Evolutionary conservation across 2,329 filamentous ascomycete species (phyloP), one percentile per base, ranked within the genome.

Genomic region (Westerdykella aurantiaca): DNA sequence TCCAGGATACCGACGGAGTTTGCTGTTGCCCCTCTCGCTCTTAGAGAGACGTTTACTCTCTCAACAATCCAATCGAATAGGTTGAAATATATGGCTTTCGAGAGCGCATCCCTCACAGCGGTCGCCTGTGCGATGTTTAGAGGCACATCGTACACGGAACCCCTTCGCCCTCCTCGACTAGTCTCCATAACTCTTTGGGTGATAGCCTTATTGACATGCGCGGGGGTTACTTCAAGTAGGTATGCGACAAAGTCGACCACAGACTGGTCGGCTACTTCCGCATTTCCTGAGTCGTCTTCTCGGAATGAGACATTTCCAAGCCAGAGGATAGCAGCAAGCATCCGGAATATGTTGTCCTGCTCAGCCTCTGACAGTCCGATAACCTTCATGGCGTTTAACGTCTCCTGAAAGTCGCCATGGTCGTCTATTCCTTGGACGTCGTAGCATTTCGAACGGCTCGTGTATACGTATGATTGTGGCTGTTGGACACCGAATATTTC

Each of bases 11-110:
- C 93, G 55, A 98, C 93, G 2, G 87, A 87, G 66, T 96, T 93
- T 34, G 81, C 73, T 3, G 90, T 79, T 0, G 80, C 72, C 39
- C 87, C 85, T 50, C 83, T 80, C 16, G 91, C 86, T 66, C 87
- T 83, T 47, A 97, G 72, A 4, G 91, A 95, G 53, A 83, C 80
- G 69, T 97, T 97, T 55, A 97, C 83, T 54, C 93, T 85, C 58
- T 85, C 81, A 16, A 97, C 90, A 52, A 98, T 97, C 93, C 93
- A 98, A 69, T 98, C 91, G 58, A 98, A 98, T 43, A 98, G 79
- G 64, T 96, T 96, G 75, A 86, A 86, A 70, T 98, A 98, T 45
- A 98, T 89, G n/a, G 84, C 90, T 75, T 93, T 97, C 48, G 91
- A 81, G 40, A 98, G 73, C 10, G 90, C 93, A 70, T 98, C 93